Evolutionary conservation across 1,284 basidiomycete genomes (phyloP).

Genomic region (Puccinia coronata): DNA sequence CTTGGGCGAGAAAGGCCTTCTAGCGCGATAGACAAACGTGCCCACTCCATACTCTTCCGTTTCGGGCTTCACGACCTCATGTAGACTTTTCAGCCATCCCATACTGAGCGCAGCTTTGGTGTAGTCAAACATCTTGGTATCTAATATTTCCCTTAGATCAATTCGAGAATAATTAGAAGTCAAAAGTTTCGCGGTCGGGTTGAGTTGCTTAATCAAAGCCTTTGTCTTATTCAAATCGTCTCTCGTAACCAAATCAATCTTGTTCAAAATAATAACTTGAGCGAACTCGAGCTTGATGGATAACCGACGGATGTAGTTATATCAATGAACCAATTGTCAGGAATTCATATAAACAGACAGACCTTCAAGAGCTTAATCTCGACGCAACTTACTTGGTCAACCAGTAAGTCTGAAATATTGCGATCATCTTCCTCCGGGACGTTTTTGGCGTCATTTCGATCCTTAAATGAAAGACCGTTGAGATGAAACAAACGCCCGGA

Average conservation of each 20-base stretch:
- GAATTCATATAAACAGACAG: not conserved
- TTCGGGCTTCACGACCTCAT: constrained; percentile 61
- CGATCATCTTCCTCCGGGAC: constrained; percentile 62
- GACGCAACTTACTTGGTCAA: constrained; percentile 56
- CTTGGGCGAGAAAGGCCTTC: constrained; percentile 61
- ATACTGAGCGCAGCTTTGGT: constrained; percentile 61
- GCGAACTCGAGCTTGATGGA: constrained; percentile 60
- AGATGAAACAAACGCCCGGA: not conserved
- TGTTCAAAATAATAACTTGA: constrained; percentile 62
- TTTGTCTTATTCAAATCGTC: constrained; percentile 58
- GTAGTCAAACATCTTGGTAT: constrained; percentile 60
- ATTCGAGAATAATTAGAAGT: constrained; percentile 58
- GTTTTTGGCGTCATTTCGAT: constrained; percentile 52
- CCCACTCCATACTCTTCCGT: constrained; percentile 60
- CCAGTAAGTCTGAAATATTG: constrained; percentile 62
- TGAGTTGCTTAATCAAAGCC: constrained; percentile 59
- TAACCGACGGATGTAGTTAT: not conserved
- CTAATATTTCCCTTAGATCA: constrained; percentile 59
- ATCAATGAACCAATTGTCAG: not conserved
- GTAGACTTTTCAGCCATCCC: constrained; percentile 61
- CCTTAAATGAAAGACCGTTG: not conserved
- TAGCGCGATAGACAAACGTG: constrained; percentile 59
- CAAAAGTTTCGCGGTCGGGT: constrained; percentile 57
- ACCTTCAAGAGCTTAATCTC: not conserved
- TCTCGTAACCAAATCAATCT: constrained; percentile 58